phyloP scores from a whole-genome alignment of 345 rosid genomes.

The thale cress (Arabidopsis thaliana) region TAIR10.1 NC_003071.7:16226001-16226500 shows the following conservation, averaged over 20 bases:
- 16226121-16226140: slow-evolving; percentile 66
- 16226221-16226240: slow-evolving; percentile 55
- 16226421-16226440: slow-evolving; percentile 20
- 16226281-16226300: slow-evolving; percentile 48
- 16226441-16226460: slow-evolving; percentile 52
- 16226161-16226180: slow-evolving; percentile 65
- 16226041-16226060: slow-evolving; percentile 75
- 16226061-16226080: slow-evolving; percentile 63
- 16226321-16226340: slow-evolving; percentile 65
- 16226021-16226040: slow-evolving; percentile 45
- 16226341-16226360: slow-evolving; percentile 32
- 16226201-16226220: slow-evolving; percentile 55
- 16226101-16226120: slow-evolving; percentile 41
- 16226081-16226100: slow-evolving; percentile 54
- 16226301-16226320: slow-evolving; percentile 75
- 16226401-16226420: slow-evolving; percentile 46
- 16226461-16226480: slow-evolving; percentile 44
- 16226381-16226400: slow-evolving; percentile 45
- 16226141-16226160: slow-evolving; percentile 52
- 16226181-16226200: slow-evolving; percentile 55
- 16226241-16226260: slow-evolving; percentile 53
- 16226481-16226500: slow-evolving; percentile 28
- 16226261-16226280: slow-evolving; percentile 39
- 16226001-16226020: slow-evolving; percentile 38
- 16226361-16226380: slow-evolving; percentile 51